Base-by-base conservation (phyloP, 495 filamentous ascomycete genomes). In the Staphylotrichum longicolle region DNA sequence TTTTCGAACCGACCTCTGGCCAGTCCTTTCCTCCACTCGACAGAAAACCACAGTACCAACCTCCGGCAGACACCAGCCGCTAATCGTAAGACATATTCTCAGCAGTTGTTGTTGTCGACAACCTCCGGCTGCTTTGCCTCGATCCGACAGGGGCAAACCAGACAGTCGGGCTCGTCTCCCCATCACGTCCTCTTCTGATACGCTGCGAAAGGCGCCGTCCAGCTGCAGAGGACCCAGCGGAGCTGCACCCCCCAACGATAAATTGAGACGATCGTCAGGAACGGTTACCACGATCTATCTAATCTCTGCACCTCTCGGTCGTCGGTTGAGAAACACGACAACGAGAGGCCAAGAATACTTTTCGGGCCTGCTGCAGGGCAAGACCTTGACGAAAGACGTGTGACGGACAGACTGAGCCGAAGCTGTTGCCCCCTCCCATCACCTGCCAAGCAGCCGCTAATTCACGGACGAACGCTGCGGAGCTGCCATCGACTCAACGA, bases 401-500 rank as follows among this genome's bases (percentile, higher is more conserved):
- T 27, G 20, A 46, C 58, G 9, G 32, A n/a, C 8, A 54, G 33
- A 54, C 5, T 27, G 37, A 54, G 52, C 44, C 15, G 37, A 34
- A 58, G 7, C 12, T 35, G 20, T 37, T 42, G 41, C 40, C 32
- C 5, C 34, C 11, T 49, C 10, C 34, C 3, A 61, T 63, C 64
- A 63, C 68, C 66, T 63, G 68, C 70, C 68, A 73, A 71, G 70
- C 44, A 53, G 64, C 62, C 64, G 58, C 68, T 69, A 72, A 53
- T 55, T 62, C 56, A 32, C 51, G 9, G 37, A 55, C 48, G 48
- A 45, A 15, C 27, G 37, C n/a, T 39, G n/a, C 50, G 49, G 33
- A 42, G 54, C 61, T 59, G 51, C 62, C 48, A 53, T 63, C 62
- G 47, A 57, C 50, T 69, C 44, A n/a, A 58, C 63, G 57, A 49